Evolutionary conservation across 2,329 filamentous ascomycete genomes (phyloP).

Genomic region (Xylaria sp.): DNA sequence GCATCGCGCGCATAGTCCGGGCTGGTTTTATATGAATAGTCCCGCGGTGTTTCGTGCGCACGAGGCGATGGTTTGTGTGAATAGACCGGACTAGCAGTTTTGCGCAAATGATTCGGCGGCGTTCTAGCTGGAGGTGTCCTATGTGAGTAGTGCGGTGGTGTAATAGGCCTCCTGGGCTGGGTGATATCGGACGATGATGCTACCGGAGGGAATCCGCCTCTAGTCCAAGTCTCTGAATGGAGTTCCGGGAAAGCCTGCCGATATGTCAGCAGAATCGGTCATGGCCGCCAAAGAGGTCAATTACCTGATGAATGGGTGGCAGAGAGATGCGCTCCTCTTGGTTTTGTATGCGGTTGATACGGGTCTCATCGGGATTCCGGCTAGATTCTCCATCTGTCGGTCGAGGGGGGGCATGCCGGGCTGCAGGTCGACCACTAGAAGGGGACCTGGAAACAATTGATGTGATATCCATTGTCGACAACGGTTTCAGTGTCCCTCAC

Average conservation of each 20-base stretch:
- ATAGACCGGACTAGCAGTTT: background rate
- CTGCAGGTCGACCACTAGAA: constrained; percentile 35
- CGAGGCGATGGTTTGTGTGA: background rate
- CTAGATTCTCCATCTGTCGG: background rate
- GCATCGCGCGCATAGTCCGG: background rate
- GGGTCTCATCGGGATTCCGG: constrained; percentile 26
- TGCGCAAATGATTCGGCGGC: background rate
- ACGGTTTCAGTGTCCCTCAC: background rate
- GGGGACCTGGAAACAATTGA: constrained; percentile 44
- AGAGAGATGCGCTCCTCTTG: constrained; percentile 42
- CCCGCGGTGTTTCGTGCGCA: background rate
- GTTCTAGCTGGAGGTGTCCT: background rate
- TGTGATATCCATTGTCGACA: constrained; percentile 27
- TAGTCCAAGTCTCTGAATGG: constrained; percentile 31
- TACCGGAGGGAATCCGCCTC: constrained; percentile 32
- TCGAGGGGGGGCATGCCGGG: constrained; percentile 32
- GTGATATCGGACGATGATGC: constrained; percentile 33
- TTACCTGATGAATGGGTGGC: constrained; percentile 51
- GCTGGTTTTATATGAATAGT: background rate
- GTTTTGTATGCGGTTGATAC: constrained; percentile 31
- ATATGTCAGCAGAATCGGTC: constrained; percentile 16
- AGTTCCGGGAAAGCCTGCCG: constrained; percentile 44
- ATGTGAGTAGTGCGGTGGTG: background rate
- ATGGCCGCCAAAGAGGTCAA: background rate
- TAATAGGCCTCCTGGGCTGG: constrained; percentile 24